Percentiles rank a stretch among this genome's conserved stretches.
phyloP scores from a whole-genome alignment of 352 stramenopile genomes.

The Globisporangium cederbergense region DNA sequence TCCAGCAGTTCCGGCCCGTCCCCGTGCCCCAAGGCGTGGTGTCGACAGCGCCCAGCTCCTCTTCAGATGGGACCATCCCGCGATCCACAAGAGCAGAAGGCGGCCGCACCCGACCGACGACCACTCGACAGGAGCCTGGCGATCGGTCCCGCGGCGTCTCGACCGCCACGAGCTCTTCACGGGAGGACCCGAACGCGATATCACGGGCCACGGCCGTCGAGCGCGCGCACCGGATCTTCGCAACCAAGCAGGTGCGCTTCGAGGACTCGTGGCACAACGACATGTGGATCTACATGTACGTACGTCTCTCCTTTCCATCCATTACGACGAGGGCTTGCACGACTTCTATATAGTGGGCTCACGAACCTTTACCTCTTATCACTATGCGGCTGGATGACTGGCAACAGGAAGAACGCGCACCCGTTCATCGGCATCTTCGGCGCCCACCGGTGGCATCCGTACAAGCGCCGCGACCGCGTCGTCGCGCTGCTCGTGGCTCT shows the following conservation, averaged over 20 bases:
- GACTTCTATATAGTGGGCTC: not conserved
- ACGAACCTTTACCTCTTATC: not conserved
- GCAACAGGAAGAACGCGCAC: slow-evolving; percentile 49
- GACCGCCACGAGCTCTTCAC: slow-evolving; percentile 14
- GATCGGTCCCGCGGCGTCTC: slow-evolving; percentile 18
- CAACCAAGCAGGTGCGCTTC: slow-evolving; percentile 45
- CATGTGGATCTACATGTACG: slow-evolving; percentile 63
- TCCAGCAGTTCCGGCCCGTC: slow-evolving; percentile 33
- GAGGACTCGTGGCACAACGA: slow-evolving; percentile 37
- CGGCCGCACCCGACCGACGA: slow-evolving; percentile 14
- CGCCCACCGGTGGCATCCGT: slow-evolving; percentile 52
- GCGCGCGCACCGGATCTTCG: slow-evolving; percentile 40
- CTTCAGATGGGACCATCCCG: not conserved
- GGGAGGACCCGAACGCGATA: not conserved
- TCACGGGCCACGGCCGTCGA: slow-evolving; percentile 20
- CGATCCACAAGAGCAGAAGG: slow-evolving; percentile 1
- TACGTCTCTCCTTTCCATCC: slow-evolving; percentile 18
- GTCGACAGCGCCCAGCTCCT: not conserved
- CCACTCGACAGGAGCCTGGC: slow-evolving; percentile 7
- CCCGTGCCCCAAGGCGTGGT: slow-evolving; percentile 2
- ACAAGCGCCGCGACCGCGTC: slow-evolving; percentile 41
- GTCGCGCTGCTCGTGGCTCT: slow-evolving; percentile 46
- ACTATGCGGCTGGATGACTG: not conserved
- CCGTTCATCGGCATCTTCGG: slow-evolving; percentile 37
- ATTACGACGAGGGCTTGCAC: not conserved